Percentiles rank a stretch among this genome's conserved stretches.
phyloP scores from a whole-genome alignment of 257 asterid genomes.

The Echites panduratus region DNA sequence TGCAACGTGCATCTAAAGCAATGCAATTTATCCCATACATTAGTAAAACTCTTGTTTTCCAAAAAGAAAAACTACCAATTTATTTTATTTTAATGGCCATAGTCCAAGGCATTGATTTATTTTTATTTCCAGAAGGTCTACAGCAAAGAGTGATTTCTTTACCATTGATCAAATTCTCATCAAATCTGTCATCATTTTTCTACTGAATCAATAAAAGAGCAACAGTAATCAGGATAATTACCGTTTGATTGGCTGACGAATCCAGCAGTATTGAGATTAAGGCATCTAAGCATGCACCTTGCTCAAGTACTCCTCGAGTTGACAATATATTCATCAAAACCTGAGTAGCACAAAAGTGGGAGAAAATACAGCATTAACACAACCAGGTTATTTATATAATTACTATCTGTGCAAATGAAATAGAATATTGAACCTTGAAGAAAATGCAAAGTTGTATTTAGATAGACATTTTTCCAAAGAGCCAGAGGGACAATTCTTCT shows the following conservation, averaged over 20 bases:
- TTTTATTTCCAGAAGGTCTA: not conserved
- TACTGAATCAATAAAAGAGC: not conserved
- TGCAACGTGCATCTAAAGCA: too few species aligned
- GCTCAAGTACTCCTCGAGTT: constrained; percentile 81
- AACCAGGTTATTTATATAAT: too few species aligned
- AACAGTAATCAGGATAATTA: constrained; percentile 18
- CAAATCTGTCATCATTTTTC: too few species aligned
- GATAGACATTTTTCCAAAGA: not conserved
- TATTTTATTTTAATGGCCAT: not conserved
- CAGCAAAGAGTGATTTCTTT: not conserved
- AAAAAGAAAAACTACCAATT: not conserved
- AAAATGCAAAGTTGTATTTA: not conserved
- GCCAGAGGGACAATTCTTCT: not conserved
- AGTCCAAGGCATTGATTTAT: not conserved
- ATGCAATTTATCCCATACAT: too few species aligned
- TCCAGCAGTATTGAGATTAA: constrained; percentile 83
- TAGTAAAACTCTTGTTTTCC: too few species aligned
- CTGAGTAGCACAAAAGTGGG: constrained; percentile 23
- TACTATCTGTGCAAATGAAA: too few species aligned
- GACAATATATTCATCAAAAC: constrained; percentile 80
- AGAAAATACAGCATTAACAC: not conserved
- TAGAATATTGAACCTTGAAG: too few species aligned
- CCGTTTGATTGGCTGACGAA: constrained; percentile 92
- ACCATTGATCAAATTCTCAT: not conserved
- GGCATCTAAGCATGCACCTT: constrained; percentile 92